phyloP scores from a whole-genome alignment of 306 rosid genomes.

The Carpinus viminea region DNA sequence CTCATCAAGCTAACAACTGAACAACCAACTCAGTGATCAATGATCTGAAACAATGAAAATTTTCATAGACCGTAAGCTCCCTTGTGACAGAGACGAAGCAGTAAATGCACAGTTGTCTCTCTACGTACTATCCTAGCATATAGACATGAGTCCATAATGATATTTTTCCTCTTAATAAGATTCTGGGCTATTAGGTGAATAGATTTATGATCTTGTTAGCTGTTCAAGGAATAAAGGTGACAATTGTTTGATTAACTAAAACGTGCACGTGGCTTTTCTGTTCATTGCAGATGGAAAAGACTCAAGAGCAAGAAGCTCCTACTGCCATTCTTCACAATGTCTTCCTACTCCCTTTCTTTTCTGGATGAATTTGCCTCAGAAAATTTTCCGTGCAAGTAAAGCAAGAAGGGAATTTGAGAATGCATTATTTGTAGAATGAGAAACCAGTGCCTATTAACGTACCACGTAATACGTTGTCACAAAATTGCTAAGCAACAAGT shows the following conservation, averaged over 20 bases:
- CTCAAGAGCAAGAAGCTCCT: slow-evolving; percentile 96
- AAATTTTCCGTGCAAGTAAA: neutral
- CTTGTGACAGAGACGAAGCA: neutral
- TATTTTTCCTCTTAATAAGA: neutral
- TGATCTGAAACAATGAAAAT: too few species aligned
- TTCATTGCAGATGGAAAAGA: slow-evolving; percentile 86
- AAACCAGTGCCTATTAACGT: slow-evolving; percentile 21
- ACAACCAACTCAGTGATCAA: too few species aligned
- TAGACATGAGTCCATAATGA: neutral
- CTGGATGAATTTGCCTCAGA: neutral
- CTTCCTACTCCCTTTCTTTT: neutral
- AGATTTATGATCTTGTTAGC: neutral
- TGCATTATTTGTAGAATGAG: slow-evolving; percentile 18
- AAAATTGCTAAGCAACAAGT: slow-evolving; percentile 12
- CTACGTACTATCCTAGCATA: neutral
- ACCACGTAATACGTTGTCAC: slow-evolving; percentile 19
- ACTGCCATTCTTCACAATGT: slow-evolving; percentile 28
- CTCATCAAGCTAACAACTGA: too few species aligned
- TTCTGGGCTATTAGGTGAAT: neutral
- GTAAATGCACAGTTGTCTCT: neutral
- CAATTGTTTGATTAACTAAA: slow-evolving; percentile 5
- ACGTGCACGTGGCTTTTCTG: neutral
- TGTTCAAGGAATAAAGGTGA: neutral
- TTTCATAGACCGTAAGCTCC: neutral
- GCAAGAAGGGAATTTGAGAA: neutral